These are phyloP conservation scores for Pleurotus platypus DNA, from an alignment of 768 basidiomycete species.

Conservation along the genomic window DNA sequence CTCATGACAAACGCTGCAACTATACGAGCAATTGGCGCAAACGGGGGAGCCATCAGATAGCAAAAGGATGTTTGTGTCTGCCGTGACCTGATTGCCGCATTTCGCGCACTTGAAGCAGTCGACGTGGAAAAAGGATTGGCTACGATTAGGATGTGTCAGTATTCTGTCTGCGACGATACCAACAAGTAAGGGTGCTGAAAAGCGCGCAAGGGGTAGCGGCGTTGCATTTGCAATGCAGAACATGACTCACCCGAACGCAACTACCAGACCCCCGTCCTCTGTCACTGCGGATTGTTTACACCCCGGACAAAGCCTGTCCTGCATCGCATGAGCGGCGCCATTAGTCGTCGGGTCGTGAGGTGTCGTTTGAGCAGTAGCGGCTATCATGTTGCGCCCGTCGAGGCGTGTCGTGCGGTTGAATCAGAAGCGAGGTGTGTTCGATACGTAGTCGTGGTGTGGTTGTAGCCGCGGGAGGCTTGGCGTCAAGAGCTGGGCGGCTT, in stretches of 20 bases:
- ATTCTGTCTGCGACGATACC: neutral
- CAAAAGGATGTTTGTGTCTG: constrained; percentile 95
- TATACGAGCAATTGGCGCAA: constrained; percentile 89
- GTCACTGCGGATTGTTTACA: constrained; percentile 79
- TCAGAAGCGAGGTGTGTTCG: too few species aligned
- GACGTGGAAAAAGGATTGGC: constrained; percentile 92
- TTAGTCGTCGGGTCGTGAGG: neutral
- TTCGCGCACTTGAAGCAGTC: constrained; percentile 98
- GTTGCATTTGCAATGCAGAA: neutral
- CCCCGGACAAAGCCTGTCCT: constrained; percentile 74
- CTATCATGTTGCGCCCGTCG: neutral
- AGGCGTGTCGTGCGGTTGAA: too few species aligned
- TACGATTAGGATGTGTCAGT: constrained; percentile 23
- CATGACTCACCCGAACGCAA: constrained; percentile 85
- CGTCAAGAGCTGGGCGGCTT: too few species aligned
- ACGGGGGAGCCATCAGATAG: constrained; percentile 98
- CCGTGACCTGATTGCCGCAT: constrained; percentile 87
- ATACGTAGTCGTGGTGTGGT: neutral
- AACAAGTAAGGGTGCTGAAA: too few species aligned
- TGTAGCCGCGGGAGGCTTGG: neutral
- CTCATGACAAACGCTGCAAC: constrained; percentile 90
- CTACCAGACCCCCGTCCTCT: constrained; percentile 83
- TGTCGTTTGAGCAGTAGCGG: neutral
- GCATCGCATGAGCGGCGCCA: constrained; percentile 19
- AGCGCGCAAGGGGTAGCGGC: neutral